phyloP scores from a whole-genome alignment of 371 early-diverging fungal species.

The Blakeslea trispora region DNA sequence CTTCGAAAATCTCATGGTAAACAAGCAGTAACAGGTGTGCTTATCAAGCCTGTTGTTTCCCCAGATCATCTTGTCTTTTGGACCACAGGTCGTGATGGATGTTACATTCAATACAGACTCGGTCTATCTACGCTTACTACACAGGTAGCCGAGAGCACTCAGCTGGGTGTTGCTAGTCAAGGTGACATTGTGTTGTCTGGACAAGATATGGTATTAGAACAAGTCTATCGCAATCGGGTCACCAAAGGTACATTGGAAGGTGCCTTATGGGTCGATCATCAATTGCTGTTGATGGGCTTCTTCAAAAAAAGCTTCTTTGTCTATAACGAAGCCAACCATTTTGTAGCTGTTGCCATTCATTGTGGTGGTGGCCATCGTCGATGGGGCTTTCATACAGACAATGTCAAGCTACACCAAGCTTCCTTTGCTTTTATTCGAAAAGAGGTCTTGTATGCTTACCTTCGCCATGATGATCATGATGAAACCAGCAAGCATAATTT shows the following conservation, averaged over 20 bases:
- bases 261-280: constrained; percentile 55
- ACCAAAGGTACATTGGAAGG: constrained; percentile 76
- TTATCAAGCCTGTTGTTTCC: constrained; percentile 10
- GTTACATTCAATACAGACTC: constrained; percentile 65
- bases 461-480: constrained; percentile 41
- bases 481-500: constrained; percentile 37
- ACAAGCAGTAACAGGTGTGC: constrained; percentile 58
- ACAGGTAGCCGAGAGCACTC: constrained; percentile 21
- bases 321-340: constrained; percentile 71
- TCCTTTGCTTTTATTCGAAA: constrained; percentile 58
- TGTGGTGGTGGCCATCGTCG: constrained; percentile 65
- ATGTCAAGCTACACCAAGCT: constrained; percentile 47
- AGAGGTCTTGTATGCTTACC: constrained; percentile 50
- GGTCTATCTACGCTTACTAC: constrained; percentile 10
- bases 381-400: constrained; percentile 59
- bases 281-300: constrained; percentile 67
- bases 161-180: constrained; percentile 39
- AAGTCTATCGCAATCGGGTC: constrained; percentile 63
- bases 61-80: constrained; percentile 49
- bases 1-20: constrained; percentile 47
- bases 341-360: constrained; percentile 59
- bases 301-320: constrained; percentile 73
- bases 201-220: constrained; percentile 46
- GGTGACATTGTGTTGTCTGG: constrained; percentile 33
- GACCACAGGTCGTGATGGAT: constrained; percentile 74